Percentiles rank a stretch among this genome's conserved stretches.
Evolutionary conservation across 805 yeast species (phyloP).

Genomic region (Isabelozyma pseudorhagii): DNA sequence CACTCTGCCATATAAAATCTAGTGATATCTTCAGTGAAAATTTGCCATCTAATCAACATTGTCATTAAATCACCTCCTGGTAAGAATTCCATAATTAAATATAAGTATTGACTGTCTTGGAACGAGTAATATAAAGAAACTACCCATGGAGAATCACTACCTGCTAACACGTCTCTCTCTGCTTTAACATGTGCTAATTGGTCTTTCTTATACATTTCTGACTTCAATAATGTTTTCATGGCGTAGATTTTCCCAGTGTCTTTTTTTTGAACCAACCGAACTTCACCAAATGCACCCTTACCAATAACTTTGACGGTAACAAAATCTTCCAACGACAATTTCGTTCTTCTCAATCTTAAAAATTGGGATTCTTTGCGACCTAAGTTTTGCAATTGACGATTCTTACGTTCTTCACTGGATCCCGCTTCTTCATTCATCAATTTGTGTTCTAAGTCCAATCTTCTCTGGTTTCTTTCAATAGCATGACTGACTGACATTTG

Average conservation of each 20-base stretch:
- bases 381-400: conserved; percentile 73
- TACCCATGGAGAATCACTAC: conserved; percentile 85
- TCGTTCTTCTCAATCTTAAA: conserved; percentile 78
- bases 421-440: conserved; percentile 62
- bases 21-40: conserved; percentile 89
- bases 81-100: conserved; percentile 74
- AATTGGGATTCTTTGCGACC: conserved; percentile 90
- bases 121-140: conserved; percentile 79
- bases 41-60: conserved; percentile 91
- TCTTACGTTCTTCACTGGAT: conserved; percentile 76
- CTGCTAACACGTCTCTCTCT: conserved; percentile 92
- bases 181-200: conserved; percentile 95
- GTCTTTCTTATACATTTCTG: conserved; percentile 93
- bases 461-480: conserved; percentile 90
- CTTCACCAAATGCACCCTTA: conserved; percentile 98
- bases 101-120: conserved; percentile 73
- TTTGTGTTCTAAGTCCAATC: conserved; percentile 78
- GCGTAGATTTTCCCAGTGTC: conserved; percentile 93
- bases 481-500: conserved; percentile 87
- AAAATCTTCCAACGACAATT: conserved; percentile 79
- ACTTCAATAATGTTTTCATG: conserved; percentile 86
- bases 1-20: conserved; percentile 95
- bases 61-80: conserved; percentile 93
- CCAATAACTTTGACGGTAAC: conserved; percentile 89
- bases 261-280: conserved; percentile 84